Evolutionary conservation across 164 flowering plant genomes (phyloP).

Genomic region (Pachysandra terminalis): DNA sequence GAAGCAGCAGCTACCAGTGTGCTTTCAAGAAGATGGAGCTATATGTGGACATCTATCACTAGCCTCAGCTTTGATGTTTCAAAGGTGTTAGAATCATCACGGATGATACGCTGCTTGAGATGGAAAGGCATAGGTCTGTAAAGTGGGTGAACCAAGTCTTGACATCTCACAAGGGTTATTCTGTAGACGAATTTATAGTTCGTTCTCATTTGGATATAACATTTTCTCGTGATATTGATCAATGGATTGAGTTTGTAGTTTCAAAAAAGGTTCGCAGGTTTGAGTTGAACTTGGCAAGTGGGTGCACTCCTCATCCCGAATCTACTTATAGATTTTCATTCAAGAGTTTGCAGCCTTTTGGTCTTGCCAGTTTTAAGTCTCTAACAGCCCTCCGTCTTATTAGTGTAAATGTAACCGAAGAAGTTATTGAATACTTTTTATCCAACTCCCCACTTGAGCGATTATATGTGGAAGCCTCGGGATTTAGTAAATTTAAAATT

Average conservation of each 20-base stretch:
- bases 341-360: not conserved
- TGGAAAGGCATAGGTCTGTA: too few species aligned
- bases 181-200: not conserved
- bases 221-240: not conserved
- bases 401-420: not conserved
- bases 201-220: not conserved
- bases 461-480: not conserved
- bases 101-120: too few species aligned
- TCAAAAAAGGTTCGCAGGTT: not conserved
- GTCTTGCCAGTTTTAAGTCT: not conserved
- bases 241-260: not conserved
- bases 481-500: not conserved
- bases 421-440: not conserved
- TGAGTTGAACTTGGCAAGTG: too few species aligned
- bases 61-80: too few species aligned
- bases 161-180: not conserved
- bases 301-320: too few species aligned
- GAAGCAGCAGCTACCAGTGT: too few species aligned
- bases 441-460: constrained; percentile 1
- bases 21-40: too few species aligned
- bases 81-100: too few species aligned
- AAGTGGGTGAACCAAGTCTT: not conserved
- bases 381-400: not conserved
- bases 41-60: too few species aligned
- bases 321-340: too few species aligned